Evolutionary conservation across 768 basidiomycete species (phyloP).

Genomic region (Lactarius tabidus): DNA sequence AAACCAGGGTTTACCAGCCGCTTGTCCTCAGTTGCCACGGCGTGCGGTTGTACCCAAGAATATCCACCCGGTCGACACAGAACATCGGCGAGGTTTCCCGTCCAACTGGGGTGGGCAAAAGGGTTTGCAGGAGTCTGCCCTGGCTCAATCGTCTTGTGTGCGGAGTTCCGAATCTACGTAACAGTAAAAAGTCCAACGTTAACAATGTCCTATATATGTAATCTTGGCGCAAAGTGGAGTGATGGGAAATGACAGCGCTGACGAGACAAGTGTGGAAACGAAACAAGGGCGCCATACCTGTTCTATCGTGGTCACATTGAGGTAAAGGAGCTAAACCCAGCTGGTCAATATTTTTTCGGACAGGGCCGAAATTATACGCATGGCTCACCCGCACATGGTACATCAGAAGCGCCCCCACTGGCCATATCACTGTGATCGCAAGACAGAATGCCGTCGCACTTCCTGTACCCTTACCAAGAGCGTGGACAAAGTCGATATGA

Average conservation of each 20-base stretch:
- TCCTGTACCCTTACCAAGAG: conserved; percentile 54
- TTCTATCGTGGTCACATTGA: conserved; percentile 95
- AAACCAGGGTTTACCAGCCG: conserved; percentile 71
- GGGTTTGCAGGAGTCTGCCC: conserved; percentile 75
- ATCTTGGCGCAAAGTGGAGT: conserved; percentile 19
- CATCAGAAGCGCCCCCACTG: conserved; percentile 68
- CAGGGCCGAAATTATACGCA: neutral
- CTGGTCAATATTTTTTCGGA: conserved; percentile 10
- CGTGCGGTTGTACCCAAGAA: conserved; percentile 71
- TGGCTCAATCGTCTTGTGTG: conserved; percentile 64
- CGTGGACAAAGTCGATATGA: conserved; percentile 44
- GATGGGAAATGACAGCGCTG: conserved; percentile 16
- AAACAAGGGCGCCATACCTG: conserved; percentile 48
- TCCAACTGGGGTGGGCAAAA: conserved; percentile 77
- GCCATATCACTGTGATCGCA: conserved; percentile 73
- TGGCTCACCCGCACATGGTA: conserved; percentile 83
- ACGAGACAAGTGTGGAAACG: conserved; percentile 22
- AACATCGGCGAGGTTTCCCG: conserved; percentile 67
- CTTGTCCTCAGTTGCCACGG: conserved; percentile 63
- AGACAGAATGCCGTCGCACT: conserved; percentile 79
- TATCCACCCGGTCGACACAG: conserved; percentile 77
- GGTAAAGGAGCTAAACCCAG: conserved; percentile 57
- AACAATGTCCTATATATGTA: conserved; percentile 19
- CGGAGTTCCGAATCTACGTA: conserved; percentile 76
- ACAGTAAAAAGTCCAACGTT: conserved; percentile 17